Evolutionary conservation across 2,329 filamentous ascomycete species (phyloP).

Genomic region (Fusarium sp.): DNA sequence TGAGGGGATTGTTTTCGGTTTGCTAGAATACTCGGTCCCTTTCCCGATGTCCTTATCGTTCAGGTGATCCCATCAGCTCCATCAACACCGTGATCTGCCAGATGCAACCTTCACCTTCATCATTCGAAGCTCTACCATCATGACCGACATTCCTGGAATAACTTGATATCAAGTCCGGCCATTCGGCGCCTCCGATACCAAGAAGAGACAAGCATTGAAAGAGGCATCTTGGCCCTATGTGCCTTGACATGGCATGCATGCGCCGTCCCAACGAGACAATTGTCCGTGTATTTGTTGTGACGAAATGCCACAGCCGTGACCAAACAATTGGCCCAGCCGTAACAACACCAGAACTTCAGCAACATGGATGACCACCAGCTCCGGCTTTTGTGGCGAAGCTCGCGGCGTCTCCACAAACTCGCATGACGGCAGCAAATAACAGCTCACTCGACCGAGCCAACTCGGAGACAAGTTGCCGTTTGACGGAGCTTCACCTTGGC

Average conservation of each 20-base stretch:
- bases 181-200: neutral
- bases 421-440: slow-evolving; percentile 30
- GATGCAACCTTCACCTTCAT: neutral
- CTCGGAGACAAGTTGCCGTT: slow-evolving; percentile 28
- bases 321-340: neutral
- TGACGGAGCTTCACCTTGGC: slow-evolving; percentile 6
- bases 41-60: neutral
- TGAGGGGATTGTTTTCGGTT: neutral
- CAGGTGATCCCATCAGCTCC: neutral
- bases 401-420: slow-evolving; percentile 26
- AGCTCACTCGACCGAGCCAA: slow-evolving; percentile 16
- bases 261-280: neutral
- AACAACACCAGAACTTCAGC: slow-evolving; percentile 1
- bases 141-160: neutral
- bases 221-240: neutral
- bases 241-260: neutral
- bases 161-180: neutral
- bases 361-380: slow-evolving; percentile 10
- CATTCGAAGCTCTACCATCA: neutral
- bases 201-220: neutral
- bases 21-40: neutral
- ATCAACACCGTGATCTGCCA: neutral
- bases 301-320: neutral
- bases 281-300: neutral
- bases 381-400: slow-evolving; percentile 36